Evolutionary conservation across 2,329 filamentous ascomycete genomes (phyloP), one percentile per base, ranked within the genome.

Genomic region (Tolypocladium ophioglossoides): DNA sequence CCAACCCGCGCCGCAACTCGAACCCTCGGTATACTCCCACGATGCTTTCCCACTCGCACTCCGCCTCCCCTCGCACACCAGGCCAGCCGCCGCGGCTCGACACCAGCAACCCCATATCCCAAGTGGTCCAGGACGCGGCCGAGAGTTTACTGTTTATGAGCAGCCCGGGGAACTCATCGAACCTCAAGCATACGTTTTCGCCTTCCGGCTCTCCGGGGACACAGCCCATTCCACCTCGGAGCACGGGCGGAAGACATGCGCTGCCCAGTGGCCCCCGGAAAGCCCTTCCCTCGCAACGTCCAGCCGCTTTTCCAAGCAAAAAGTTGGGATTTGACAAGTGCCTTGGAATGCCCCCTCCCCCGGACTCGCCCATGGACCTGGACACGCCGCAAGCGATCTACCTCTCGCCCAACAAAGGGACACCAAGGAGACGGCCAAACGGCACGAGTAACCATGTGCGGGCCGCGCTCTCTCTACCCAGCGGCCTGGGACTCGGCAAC

Each of bases 121-220:
- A 64, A 57, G 80, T 87, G 52, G 89, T 94, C 64, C 87, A 91
- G 63, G 89, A 92, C 62, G 89, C 89, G 7, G 83, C 92, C 49
- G 88, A 91, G 64, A 86, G 87, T 0, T 71, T 94, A 27, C 74
- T 92, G 30, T 91, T 91, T 64, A 87, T 94, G 83, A 90, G 87
- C 63, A 89, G 85, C 58, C 87, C 87, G 0, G 85, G 85, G 18
- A 87, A 89, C 67, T 86, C 85, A 47, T 75, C 79, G 44, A 83
- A 82, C 56, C 69, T 85, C 61, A 81, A 81, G 58, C 79, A 80
- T 56, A 65, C 70, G 11, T 82, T 82, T 55, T 75, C 79, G 0
- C 70, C 73, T 0, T 64, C 70, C 0, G 66, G 66, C 12, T 73
- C 73, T 2, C 64, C 73, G 18, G 68, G 62, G 4, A 64, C 65